Evolutionary conservation across 768 basidiomycete species (phyloP), one percentile per base, ranked within the genome.

Genomic region (Omphalotus guepiniiformis): DNA sequence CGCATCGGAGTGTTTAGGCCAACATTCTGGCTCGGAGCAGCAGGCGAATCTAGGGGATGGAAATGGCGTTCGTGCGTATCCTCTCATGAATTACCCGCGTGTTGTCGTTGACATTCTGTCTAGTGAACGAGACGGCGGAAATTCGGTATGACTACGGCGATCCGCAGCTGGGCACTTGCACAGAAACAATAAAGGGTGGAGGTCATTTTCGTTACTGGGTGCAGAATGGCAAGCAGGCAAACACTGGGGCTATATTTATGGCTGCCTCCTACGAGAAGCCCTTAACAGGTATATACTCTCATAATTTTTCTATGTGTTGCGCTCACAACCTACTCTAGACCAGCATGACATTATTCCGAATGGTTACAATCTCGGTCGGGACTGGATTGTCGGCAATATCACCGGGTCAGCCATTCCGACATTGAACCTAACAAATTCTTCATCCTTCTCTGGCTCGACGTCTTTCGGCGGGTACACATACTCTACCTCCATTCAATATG

Each of bases 171-270:
- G 93, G 93, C 0, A 79, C 92, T 1, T 95, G 93, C 65, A 68
- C 77, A 55, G 93, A 96, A 65, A 88, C 89, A 2, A 75, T 94
- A 34, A 60, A 88, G 54, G 93, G 93, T 2, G 93, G 93, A 5
- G 78, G 88, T 58, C 93, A 96, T 60, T 80, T 93, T 60, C 79
- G 93, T 32, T 94, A 93, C 63, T 94, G 91, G 92, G 64, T 73
- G 4, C 93, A 94, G 67, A 75, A 88, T 49, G 91, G 90, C 0
- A 51, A 67, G 11, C 23, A 62, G 3, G 82, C 70, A 5, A 72
- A 89, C 56, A 85, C 85, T 48, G 78, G 84, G 27, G 88, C 87
- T 3, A 70, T 86, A 35, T 90, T 90, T 57, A 71, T 91, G 71
- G 89, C 83, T 1, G 64, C 72, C 7, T 89, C 88, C 1, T 87